phyloP scores from a whole-genome alignment of 2,329 filamentous ascomycete species.

The Diaporthe vexans region DNA sequence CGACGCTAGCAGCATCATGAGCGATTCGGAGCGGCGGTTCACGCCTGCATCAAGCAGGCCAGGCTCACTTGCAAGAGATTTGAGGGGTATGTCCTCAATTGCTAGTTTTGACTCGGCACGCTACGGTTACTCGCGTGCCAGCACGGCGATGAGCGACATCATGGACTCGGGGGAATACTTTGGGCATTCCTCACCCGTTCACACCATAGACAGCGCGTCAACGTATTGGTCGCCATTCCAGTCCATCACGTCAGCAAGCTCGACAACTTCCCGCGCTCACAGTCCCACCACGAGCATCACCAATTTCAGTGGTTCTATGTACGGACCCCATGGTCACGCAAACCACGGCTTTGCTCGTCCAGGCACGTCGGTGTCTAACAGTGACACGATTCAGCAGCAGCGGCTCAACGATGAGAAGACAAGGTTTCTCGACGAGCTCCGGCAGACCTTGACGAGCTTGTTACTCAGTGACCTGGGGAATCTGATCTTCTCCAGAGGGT shows the following conservation, averaged over 20 bases:
- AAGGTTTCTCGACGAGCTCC: constrained; percentile 82
- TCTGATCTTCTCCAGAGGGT: constrained; percentile 87
- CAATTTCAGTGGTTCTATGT: constrained; percentile 65
- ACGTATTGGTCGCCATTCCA: constrained; percentile 95
- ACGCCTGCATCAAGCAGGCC: constrained; percentile 58
- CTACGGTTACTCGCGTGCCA: constrained; percentile 70
- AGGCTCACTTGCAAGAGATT: constrained; percentile 67
- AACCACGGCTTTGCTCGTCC: constrained; percentile 69
- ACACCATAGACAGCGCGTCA: constrained; percentile 80
- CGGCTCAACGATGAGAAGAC: constrained; percentile 77
- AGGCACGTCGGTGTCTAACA: constrained; percentile 76
- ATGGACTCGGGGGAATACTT: constrained; percentile 81
- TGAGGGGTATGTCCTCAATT: constrained; percentile 74
- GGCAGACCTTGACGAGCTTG: constrained; percentile 85
- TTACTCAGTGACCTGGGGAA: constrained; percentile 91
- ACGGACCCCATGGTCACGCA: constrained; percentile 59
- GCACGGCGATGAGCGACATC: constrained; percentile 73
- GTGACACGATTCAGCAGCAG: constrained; percentile 75
- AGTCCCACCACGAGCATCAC: constrained; percentile 74
- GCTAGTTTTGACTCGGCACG: constrained; percentile 79
- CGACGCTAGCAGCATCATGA: constrained; percentile 67
- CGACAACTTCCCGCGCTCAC: constrained; percentile 71
- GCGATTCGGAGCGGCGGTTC: constrained; percentile 67
- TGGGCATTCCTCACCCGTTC: constrained; percentile 73
- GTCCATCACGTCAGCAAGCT: constrained; percentile 73